Evolutionary conservation across 441 rosid genomes (phyloP).

Genomic region (Brassica balearica): DNA sequence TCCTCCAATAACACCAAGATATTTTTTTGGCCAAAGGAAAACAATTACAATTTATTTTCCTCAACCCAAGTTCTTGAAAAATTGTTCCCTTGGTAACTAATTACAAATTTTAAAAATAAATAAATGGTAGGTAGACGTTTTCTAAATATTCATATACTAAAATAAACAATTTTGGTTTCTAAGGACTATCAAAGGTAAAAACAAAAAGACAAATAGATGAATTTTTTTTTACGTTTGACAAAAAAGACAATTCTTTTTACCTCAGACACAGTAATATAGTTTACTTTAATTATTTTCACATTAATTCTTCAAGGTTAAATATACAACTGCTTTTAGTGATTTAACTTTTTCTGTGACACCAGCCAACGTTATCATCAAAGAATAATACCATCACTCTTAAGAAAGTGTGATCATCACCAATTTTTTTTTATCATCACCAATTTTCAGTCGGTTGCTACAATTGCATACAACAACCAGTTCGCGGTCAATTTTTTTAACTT

Average conservation of each 20-base stretch:
- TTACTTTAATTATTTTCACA: not conserved
- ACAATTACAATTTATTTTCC: not conserved
- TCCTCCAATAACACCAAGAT: not conserved
- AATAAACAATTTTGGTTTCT: not conserved
- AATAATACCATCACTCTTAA: not conserved
- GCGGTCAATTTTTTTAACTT: not conserved
- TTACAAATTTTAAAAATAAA: not conserved
- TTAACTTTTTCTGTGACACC: not conserved
- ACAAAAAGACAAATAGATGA: not conserved
- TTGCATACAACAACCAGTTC: too few relatives aligned
- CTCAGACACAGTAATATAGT: not conserved
- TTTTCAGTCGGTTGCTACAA: not conserved
- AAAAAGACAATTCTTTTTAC: not conserved
- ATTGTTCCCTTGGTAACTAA: not conserved
- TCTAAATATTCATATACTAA: not conserved
- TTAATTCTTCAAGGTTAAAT: not conserved
- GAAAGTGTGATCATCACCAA: constrained; percentile 2
- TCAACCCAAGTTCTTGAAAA: not conserved
- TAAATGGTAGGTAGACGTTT: not conserved
- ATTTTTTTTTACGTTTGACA: too few relatives aligned
- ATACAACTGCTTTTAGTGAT: not conserved
- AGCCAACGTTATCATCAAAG: not conserved
- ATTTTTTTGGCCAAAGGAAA: not conserved
- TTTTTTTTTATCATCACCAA: not conserved
- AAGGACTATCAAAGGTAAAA: not conserved